phyloP scores from a whole-genome alignment of 768 basidiomycete genomes.

The Boletus sensibilis region DNA sequence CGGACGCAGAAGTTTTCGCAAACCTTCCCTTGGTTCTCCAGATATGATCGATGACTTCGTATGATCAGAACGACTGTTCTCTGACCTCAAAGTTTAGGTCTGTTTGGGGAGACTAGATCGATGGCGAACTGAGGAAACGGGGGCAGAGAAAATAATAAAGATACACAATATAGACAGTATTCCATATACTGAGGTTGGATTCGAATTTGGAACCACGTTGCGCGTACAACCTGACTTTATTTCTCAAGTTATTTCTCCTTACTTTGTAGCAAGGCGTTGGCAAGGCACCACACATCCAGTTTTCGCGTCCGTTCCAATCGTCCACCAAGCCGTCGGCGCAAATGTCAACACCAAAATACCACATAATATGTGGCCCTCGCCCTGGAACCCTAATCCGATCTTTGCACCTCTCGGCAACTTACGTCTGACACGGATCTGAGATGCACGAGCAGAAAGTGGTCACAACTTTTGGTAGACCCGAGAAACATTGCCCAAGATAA shows the following conservation, averaged over 20 bases:
- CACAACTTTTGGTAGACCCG: neutral
- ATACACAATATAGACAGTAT: neutral
- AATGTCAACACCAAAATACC: neutral
- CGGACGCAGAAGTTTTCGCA: no score
- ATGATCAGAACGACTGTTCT: no score
- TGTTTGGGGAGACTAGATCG: no score
- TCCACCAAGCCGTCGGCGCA: neutral
- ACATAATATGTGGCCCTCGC: neutral
- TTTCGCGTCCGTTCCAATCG: neutral
- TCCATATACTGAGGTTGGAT: neutral
- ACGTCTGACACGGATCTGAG: neutral
- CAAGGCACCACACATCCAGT: neutral
- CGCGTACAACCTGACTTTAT: neutral
- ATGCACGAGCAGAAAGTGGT: neutral
- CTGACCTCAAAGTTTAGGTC: no score
- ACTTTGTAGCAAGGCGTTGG: no score
- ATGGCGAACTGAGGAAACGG: neutral
- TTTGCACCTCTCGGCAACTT: neutral
- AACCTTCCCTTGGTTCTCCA: neutral
- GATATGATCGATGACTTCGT: no score
- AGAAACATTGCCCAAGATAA: neutral
- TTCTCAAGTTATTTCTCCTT: no score
- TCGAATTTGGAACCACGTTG: neutral
- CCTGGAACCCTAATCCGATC: neutral
- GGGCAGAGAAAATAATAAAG: neutral